Evolutionary conservation across 164 flowering plant species (phyloP).

Genomic region (Euptelea pleiosperma): DNA sequence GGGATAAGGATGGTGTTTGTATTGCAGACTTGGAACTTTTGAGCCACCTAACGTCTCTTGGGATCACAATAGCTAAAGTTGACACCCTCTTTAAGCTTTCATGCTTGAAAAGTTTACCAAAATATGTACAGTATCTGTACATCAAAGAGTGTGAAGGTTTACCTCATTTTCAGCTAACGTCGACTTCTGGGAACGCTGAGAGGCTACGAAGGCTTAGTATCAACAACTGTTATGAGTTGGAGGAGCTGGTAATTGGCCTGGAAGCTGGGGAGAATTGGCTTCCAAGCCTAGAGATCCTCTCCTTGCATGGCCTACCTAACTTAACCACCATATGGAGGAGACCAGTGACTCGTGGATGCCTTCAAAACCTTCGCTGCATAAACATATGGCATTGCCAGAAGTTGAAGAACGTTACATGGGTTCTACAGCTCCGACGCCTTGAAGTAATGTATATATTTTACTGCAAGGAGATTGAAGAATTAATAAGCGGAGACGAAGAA

Average conservation of each 20-base stretch:
- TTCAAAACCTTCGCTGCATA: conserved; percentile 23
- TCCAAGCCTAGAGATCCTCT: conserved; percentile 30
- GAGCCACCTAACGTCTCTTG: conserved; percentile 22
- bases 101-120: conserved; percentile 10
- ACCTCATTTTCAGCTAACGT: conserved; percentile 11
- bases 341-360: conserved; percentile 18
- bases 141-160: conserved; percentile 27
- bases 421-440: conserved; percentile 25
- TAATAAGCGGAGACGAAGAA: conserved; percentile 15
- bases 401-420: conserved; percentile 36
- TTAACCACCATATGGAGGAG: conserved; percentile 25
- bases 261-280: conserved; percentile 28
- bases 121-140: conserved; percentile 25
- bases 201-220: conserved; percentile 31
- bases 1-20: conserved; percentile 12
- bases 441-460: conserved; percentile 28
- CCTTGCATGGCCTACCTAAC: conserved; percentile 28
- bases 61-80: conserved; percentile 23
- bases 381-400: conserved; percentile 31
- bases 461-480: conserved; percentile 30
- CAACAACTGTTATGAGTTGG: conserved; percentile 25
- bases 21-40: conserved; percentile 27
- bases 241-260: conserved; percentile 20
- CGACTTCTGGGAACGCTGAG: conserved; percentile 17
- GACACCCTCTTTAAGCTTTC: conserved; percentile 17